Base-by-base conservation (phyloP, 257 asterid species). In the Petunia axillaris region DNA sequence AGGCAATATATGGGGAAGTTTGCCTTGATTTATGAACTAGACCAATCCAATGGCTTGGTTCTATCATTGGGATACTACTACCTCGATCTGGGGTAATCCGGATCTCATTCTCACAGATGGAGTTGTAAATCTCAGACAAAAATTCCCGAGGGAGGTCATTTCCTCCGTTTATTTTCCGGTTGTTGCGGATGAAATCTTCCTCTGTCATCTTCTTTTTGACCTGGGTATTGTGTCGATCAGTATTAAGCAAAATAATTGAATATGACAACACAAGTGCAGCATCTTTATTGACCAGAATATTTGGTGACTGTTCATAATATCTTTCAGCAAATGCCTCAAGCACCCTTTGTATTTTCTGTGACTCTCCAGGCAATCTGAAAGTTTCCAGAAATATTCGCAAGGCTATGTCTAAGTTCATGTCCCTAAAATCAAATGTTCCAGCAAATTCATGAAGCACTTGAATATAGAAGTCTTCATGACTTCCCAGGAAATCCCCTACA, bases 171-270 rank as follows among this genome's bases (percentile, higher is more conserved):
- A 95, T 95, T 82, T 87, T 87, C 25, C 98, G 89, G 82, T 92
- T 93, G 82, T 95, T 95, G 48, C 94, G 91, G 79, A 95, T 90
- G 84, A 95, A 95, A 86, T 95, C 98, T 70, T 93, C 98, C 88
- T 91, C 97, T 4, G 89, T 95, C 98, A 95, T 95, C 91, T 92
- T 95, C 89, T 91, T 93, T 88, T 91, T 95, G 84, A 95, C 98
- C 90, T 95, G 98, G 58, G 92, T 79, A 66, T 91, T 95, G 84
- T 95, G 98, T 74, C 88, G 98, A 84, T 95, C 98, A 5, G 98
- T 95, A 86, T 95, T 95, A 35, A 95, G 97, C 97, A 95, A 0
- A 81, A 93, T 91, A 63, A 95, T 43, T 66, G 98, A 93, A 87
- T 95, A 95, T 44, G 98, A 91, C 80, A 95, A 86, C 81, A 95